Evolutionary conservation across 768 basidiomycete genomes (phyloP).

Genomic region (Clitopilus passeckerianus): DNA sequence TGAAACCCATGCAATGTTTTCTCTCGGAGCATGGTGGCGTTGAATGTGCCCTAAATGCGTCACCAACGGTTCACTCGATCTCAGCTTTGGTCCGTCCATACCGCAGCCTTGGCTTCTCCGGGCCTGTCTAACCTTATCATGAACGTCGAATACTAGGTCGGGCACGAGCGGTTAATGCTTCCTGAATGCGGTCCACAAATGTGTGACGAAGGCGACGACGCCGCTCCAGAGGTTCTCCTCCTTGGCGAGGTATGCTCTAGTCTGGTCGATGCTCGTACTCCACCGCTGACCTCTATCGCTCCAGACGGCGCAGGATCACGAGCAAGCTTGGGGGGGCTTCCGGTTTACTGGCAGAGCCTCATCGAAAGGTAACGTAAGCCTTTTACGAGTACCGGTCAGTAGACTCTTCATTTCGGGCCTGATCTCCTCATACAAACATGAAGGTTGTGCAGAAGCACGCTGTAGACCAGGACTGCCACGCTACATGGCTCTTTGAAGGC

Average conservation of each 20-base stretch:
- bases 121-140: background rate
- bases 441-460: constrained; percentile 30
- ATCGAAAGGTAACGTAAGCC: constrained; percentile 52
- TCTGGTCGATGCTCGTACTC: background rate
- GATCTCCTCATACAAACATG: background rate
- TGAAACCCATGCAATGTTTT: constrained; percentile 45
- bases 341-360: constrained; percentile 54
- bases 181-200: background rate
- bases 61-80: background rate
- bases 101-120: no score
- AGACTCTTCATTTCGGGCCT: background rate
- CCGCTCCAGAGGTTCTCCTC: constrained; percentile 7
- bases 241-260: constrained; percentile 32
- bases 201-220: no score
- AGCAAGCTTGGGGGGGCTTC: constrained; percentile 65
- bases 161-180: background rate
- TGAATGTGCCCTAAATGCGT: background rate
- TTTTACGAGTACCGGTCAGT: constrained; percentile 57
- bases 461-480: constrained; percentile 31
- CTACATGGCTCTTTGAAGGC: constrained; percentile 56
- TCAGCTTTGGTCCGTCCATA: background rate
- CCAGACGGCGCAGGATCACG: constrained; percentile 50
- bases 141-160: background rate
- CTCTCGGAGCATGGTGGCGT: constrained; percentile 37
- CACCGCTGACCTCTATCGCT: background rate